A percentile compares a stretch with the other conserved stretches of the same genome.
These are phyloP conservation scores for Aspergillus alliaceus DNA, from an alignment of 2,329 filamentous ascomycete species.

Conservation along the genomic window DNA sequence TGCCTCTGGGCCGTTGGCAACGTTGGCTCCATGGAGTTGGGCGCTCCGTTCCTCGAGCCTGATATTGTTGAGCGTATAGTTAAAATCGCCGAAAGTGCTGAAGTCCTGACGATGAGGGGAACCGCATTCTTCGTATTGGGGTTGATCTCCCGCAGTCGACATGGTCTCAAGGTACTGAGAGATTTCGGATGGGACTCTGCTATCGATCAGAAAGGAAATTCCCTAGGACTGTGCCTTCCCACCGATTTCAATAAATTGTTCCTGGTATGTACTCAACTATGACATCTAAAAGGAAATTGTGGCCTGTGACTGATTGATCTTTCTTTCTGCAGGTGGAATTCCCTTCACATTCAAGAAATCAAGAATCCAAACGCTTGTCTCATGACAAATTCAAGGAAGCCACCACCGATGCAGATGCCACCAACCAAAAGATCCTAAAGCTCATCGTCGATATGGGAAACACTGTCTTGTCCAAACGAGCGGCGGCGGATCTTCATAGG, in stretches of 20 bases:
- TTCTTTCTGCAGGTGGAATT: conserved; percentile 31
- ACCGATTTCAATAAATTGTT: conserved; percentile 76
- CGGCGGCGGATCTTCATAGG: conserved; percentile 73
- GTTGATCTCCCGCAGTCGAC: conserved; percentile 84
- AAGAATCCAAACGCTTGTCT: conserved; percentile 43
- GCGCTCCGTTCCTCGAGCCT: conserved; percentile 85
- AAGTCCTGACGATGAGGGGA: conserved; percentile 88
- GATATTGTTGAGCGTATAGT: conserved; percentile 88
- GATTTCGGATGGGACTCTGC: conserved; percentile 93
- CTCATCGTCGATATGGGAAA: conserved; percentile 87
- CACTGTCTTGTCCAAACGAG: conserved; percentile 86
- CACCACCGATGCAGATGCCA: conserved; percentile 59
- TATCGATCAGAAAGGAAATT: conserved; percentile 76
- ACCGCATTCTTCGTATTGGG: conserved; percentile 97
- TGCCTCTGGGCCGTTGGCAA: conserved; percentile 98
- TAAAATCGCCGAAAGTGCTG: conserved; percentile 80
- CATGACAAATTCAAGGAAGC: conserved; percentile 56
- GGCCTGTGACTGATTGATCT: neutral
- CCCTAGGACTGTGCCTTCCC: conserved; percentile 85
- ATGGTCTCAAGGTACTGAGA: conserved; percentile 86
- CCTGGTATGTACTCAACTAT: conserved; percentile 54
- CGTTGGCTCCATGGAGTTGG: conserved; percentile 96
- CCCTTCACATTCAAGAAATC: conserved; percentile 40
- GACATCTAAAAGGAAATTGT: neutral
- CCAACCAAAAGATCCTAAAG: conserved; percentile 75